Percentiles rank a stretch among this genome's conserved stretches.
phyloP scores from a whole-genome alignment of 805 yeast species.

The Saturnispora zaruensis region DNA sequence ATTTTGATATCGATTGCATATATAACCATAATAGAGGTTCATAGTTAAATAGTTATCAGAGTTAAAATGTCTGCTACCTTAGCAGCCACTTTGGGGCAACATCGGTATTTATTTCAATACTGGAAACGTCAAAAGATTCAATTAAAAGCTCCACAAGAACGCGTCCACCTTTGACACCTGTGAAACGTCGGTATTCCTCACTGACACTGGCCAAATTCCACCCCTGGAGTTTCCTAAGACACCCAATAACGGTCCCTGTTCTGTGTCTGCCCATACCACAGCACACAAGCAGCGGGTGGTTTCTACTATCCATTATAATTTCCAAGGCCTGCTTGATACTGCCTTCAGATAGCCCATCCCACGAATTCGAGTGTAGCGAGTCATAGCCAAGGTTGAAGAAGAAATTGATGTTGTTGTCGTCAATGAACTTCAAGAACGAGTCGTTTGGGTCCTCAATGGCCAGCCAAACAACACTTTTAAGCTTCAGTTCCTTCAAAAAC shows the following conservation, averaged over 20 bases:
- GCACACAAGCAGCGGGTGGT: constrained; percentile 82
- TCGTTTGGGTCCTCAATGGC: constrained; percentile 95
- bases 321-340: constrained; percentile 41
- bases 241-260: constrained; percentile 94
- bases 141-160: constrained; percentile 84
- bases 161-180: constrained; percentile 83
- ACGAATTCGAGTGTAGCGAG: constrained; percentile 53
- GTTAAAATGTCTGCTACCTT: constrained; percentile 11
- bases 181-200: constrained; percentile 89
- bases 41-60: too few relatives aligned
- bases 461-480: constrained; percentile 83
- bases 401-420: constrained; percentile 57
- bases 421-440: constrained; percentile 73
- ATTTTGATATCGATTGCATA: not conserved
- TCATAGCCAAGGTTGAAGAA: constrained; percentile 36
- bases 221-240: constrained; percentile 85
- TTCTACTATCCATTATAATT: constrained; percentile 69
- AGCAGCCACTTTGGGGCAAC: constrained; percentile 42
- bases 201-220: constrained; percentile 93
- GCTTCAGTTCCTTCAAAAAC: constrained; percentile 62
- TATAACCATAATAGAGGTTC: not conserved
- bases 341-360: constrained; percentile 89
- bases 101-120: constrained; percentile 31
- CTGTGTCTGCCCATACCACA: constrained; percentile 99
- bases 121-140: constrained; percentile 53